These are phyloP conservation scores for Bipolaris victoriae DNA, from an alignment of 2,329 filamentous ascomycete species.

Conservation along the genomic window DNA sequence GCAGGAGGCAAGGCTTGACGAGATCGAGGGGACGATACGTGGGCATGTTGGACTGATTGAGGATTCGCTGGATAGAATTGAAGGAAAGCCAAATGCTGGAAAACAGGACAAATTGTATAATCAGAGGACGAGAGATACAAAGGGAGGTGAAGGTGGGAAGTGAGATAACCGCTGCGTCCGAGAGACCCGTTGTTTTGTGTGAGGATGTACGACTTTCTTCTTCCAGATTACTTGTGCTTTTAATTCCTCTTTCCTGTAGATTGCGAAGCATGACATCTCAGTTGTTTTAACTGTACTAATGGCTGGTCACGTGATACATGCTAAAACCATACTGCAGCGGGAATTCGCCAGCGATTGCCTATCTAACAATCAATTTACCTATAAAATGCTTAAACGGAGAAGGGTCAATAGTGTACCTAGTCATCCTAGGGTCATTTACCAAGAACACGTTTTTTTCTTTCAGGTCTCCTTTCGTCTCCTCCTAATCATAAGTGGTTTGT, in stretches of 20 bases:
- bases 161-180: background rate
- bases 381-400: background rate
- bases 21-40: constrained; percentile 55
- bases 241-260: background rate
- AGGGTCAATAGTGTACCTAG: background rate
- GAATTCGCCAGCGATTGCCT: background rate
- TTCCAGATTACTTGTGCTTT: too few species aligned
- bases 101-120: constrained; percentile 47
- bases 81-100: constrained; percentile 46
- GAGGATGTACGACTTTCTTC: too few species aligned
- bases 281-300: background rate
- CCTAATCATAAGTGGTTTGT: constrained; percentile 1
- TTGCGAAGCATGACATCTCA: background rate
- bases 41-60: constrained; percentile 57
- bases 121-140: constrained; percentile 13
- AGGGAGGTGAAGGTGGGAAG: constrained; percentile 5
- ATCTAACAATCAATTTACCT: background rate
- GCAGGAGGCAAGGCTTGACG: constrained; percentile 55
- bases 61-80: constrained; percentile 53
- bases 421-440: background rate
- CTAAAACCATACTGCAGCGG: background rate
- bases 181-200: background rate
- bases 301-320: background rate
- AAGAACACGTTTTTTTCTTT: background rate
- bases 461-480: background rate